Evolutionary conservation across 2,329 filamentous ascomycete species (phyloP), one percentile per base, ranked within the genome.

Genomic region (Penicillium sp.): DNA sequence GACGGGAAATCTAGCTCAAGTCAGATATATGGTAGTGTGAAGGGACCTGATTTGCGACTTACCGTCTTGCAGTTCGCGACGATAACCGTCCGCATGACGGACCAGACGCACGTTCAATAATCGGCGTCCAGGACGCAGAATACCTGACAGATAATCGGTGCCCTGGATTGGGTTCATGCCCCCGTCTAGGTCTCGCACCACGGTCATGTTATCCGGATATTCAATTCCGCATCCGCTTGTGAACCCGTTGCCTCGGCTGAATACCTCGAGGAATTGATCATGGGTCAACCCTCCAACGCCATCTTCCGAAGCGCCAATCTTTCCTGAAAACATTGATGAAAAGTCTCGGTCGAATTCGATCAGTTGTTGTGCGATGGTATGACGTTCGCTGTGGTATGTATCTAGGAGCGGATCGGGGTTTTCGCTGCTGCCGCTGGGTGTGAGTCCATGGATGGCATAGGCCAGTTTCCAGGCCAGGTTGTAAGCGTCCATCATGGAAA

Each of bases 401-500:
- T 69, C 64, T 3, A 72, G 59, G 18, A 72, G 49, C 1, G 60
- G 40, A 29, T 66, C 63, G 0, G 56, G 42, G 12, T 55, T 43
- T 6, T 44, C 55, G 2, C 40, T 32, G 6, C 32, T 35, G 4
- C 55, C 49, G 13, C 52, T 28, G n/a, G 66, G 61, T 42, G 68
- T 60, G 32, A 71, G 61, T 2, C 71, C 71, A 15, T 69, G 59
- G 40, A 73, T 56, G 4, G 65, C 63, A 42, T 68, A 65, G 23
- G 60, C 63, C 6, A 74, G 55, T 49, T 73, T 73, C 71, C 71
- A 73, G 3, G 66, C 69, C 3, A 73, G 58, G 28, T 74, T 73
- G 60, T 68, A 66, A 0, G 63, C 70, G 54, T 74, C 87, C 44
- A 87, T 75, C 71, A 89, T 89, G 3, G 85, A 86, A 0, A 86